Base-by-base conservation (phyloP, 1,284 basidiomycete species). In the Tylopilus sp. region DNA sequence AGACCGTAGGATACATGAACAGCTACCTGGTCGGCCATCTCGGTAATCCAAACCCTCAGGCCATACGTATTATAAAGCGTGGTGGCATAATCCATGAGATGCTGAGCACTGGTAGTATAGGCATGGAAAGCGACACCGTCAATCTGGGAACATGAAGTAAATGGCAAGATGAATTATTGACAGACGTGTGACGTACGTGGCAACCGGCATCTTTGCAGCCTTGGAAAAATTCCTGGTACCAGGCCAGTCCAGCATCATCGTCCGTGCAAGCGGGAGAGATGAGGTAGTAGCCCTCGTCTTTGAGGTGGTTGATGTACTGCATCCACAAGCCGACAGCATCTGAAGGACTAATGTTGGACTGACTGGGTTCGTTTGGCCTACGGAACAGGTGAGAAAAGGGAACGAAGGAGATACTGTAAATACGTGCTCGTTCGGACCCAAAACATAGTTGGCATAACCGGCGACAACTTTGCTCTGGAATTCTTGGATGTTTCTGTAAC, bases 211-310 rank as follows among this genome's bases (percentile, higher is more conserved):
- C 3, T 1, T 44, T 26, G 59, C 84, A 86, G 1, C 66, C 61
- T 0, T 39, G 30, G 38, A 84, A 62, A 70, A 91, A 91, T 16
- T 75, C 50, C 40, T 72, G 19, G 65, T 87, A 72, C 89, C 89
- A 83, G 0, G 44, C 18, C 15, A 67, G 60, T 26, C 87, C 90
- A 35, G 63, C 61, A 2, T 78, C 74, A 41, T 76, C 78, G 36
- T 79, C 78, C 31, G 88, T 87, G 51, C 77, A 77, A 21, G 87
- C 84, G 23, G 91, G 88, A 25, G 81, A 75, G 54, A 82, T 69
- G 33, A 88, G 71, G 11, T 59, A 57, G 65, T 83, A 84, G 16
- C 88, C 89, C 26, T 74, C 37, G 15, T 56, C 28, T 46, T 72
- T 67, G 54, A 89, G 74, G 41, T 84, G 84, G 23, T 80, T 51